Base-by-base conservation (phyloP, 2,329 filamentous ascomycete genomes). In the Aspergillus thermomutatus region DNA sequence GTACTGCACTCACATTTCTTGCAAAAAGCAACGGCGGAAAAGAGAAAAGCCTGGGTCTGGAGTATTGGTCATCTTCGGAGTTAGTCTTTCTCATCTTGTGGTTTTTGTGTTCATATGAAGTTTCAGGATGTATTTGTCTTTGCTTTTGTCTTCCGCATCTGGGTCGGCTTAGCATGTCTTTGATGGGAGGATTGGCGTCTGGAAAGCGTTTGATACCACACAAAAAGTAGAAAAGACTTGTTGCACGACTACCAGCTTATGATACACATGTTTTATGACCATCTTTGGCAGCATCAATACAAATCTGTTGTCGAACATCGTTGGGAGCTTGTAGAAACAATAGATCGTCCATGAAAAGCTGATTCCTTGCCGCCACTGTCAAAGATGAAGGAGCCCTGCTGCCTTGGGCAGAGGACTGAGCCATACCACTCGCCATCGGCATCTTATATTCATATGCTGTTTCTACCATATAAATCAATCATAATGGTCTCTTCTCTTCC, bases 171-270 rank as follows among this genome's bases (percentile, higher is more conserved):
- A 49, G 48, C 53, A 45, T 55, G 48, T 54, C 31, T 31, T 49
- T 34, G 43, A 46, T 34, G 52, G 19, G 34, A 40, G 41, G 50
- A 56, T 54, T 52, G 61, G 61, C 61, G 58, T 56, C 57, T 46
- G 55, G 51, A 54, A 45, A 50, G 49, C n/a, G 47, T 47, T 53
- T 54, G 40, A 43, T 47, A 27, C 48, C 17, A 46, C 25, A 49
- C 26, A 47, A 57, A 53, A 49, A 48, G 41, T 40, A 37, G 48
- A 41, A 40, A 56, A 50, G 46, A 40, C 52, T 54, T 47, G 51
- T 53, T 27, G 27, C 50, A 54, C 27, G 21, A 26, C 17, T 48
- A 46, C 37, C 52, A 52, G 43, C 21, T 46, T 46, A 56, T 45
- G 56, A 58, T 50, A 53, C 37, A 48, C 45, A 57, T 57, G 47